Conservation (phyloP, 805 yeast genomes). For the Kazachstania kunashirensis region DNA sequence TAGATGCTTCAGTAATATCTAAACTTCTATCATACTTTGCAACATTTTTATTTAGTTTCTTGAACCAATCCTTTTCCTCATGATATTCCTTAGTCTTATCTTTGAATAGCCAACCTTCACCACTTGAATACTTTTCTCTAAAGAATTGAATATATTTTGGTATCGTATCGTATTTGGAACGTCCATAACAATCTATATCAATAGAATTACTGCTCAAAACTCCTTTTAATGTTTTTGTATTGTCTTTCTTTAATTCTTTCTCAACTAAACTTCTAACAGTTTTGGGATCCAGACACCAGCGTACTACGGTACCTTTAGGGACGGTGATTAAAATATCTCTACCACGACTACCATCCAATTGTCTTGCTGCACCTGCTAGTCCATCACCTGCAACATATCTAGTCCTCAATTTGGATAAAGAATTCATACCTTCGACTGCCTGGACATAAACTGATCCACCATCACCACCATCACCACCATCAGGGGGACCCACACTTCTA, state of each 20-base stretch:
- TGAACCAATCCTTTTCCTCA: constrained; percentile 54
- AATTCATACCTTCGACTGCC: constrained; percentile 62
- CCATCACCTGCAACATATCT: constrained; percentile 70
- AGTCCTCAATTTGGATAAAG: constrained; percentile 59
- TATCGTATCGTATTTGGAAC: constrained; percentile 18
- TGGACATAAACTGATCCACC: constrained; percentile 85
- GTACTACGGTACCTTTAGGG: constrained; percentile 82
- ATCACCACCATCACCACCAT: constrained; percentile 97
- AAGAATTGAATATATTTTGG: constrained; percentile 48
- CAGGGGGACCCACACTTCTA: constrained; percentile 83
- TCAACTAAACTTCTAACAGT: constrained; percentile 30
- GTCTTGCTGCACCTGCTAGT: constrained; percentile 57
- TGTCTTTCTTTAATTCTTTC: constrained; percentile 9
- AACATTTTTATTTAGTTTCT: constrained; percentile 52
- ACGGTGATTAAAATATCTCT: constrained; percentile 70
- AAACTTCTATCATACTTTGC: constrained; percentile 51
- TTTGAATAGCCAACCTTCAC: constrained; percentile 84
- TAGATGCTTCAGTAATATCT: constrained; percentile 44
- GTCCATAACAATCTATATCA: constrained; percentile 31
- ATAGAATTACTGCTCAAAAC: constrained; percentile 15
- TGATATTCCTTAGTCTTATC: constrained; percentile 70
- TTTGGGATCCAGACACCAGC: constrained; percentile 75
- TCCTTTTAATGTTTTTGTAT: constrained; percentile 18
- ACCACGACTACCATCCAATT: constrained; percentile 81
- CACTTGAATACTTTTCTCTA: constrained; percentile 53